Evolutionary conservation across 768 basidiomycete genomes (phyloP).

Genomic region (button mushroom (Agaricus bisporus)): DNA sequence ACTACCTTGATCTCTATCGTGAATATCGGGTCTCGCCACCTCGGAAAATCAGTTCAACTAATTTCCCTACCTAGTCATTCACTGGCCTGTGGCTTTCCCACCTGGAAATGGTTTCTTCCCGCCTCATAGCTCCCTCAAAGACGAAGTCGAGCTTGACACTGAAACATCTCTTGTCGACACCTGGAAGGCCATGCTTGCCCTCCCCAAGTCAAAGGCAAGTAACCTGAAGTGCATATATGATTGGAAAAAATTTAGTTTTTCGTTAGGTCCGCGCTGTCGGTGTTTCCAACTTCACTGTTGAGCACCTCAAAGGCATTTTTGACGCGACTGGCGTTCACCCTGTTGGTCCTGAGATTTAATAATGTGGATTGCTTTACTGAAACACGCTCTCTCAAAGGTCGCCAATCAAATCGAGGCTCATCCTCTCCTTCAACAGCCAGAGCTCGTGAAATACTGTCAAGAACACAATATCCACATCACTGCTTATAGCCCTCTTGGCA

Average conservation of each 20-base stretch:
- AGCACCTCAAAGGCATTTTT: conserved; percentile 60
- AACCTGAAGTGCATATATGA: background rate
- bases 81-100: conserved; percentile 74
- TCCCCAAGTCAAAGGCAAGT: conserved; percentile 63
- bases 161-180: conserved; percentile 66
- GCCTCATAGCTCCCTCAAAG: conserved; percentile 34
- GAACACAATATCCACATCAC: conserved; percentile 64
- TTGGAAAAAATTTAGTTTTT: background rate
- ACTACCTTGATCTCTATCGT: conserved; percentile 82
- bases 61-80: conserved; percentile 43
- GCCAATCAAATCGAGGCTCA: conserved; percentile 84
- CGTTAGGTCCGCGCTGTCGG: conserved; percentile 61
- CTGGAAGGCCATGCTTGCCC: conserved; percentile 73
- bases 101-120: conserved; percentile 55
- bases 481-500: conserved; percentile 69
- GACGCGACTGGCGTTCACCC: conserved; percentile 69
- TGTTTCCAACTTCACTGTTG: conserved; percentile 76
- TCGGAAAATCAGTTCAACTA: background rate
- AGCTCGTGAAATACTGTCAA: conserved; percentile 65
- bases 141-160: conserved; percentile 49
- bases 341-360: conserved; percentile 26
- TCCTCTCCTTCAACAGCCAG: conserved; percentile 71
- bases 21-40: conserved; percentile 18
- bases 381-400: conserved; percentile 24
- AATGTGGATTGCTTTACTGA: background rate